Conservation (phyloP, 1,284 basidiomycete genomes). For the Chiua sp. region DNA sequence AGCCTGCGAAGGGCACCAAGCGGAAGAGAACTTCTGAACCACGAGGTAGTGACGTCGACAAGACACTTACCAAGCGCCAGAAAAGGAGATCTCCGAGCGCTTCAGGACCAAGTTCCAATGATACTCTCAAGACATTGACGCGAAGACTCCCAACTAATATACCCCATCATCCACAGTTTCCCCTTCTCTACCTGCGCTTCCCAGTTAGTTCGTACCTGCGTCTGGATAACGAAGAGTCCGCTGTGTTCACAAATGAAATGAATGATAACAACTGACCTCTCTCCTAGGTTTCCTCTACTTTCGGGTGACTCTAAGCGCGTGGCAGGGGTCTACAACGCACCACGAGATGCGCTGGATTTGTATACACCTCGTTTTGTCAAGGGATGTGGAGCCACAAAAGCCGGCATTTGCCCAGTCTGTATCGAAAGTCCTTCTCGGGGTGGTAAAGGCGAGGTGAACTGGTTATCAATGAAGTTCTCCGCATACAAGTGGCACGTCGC, state of each 20-base stretch:
- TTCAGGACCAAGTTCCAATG: not conserved
- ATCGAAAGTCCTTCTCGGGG: constrained; percentile 64
- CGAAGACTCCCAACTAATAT: constrained; percentile 57
- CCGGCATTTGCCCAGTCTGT: constrained; percentile 81
- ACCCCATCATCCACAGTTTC: constrained; percentile 51
- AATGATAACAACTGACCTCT: constrained; percentile 3
- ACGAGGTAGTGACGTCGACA: constrained; percentile 13
- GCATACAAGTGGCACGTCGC: constrained; percentile 74
- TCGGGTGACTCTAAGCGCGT: constrained; percentile 43
- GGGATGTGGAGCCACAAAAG: constrained; percentile 70
- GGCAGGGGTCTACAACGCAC: constrained; percentile 62
- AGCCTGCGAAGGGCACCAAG: constrained; percentile 29
- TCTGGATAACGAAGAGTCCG: constrained; percentile 35
- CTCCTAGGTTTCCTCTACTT: constrained; percentile 39
- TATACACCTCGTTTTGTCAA: constrained; percentile 82
- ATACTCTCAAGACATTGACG: constrained; percentile 3
- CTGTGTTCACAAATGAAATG: constrained; percentile 7
- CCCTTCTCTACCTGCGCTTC: constrained; percentile 69
- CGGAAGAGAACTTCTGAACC: constrained; percentile 22
- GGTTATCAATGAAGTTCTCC: constrained; percentile 81
- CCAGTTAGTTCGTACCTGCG: constrained; percentile 61
- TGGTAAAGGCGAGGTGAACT: constrained; percentile 65
- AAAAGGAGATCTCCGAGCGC: constrained; percentile 4
- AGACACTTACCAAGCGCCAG: constrained; percentile 16
- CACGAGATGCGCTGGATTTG: constrained; percentile 62